These are phyloP conservation scores for Paxillus rubicundulus DNA, from an alignment of 768 basidiomycete species.

Conservation along the genomic window DNA sequence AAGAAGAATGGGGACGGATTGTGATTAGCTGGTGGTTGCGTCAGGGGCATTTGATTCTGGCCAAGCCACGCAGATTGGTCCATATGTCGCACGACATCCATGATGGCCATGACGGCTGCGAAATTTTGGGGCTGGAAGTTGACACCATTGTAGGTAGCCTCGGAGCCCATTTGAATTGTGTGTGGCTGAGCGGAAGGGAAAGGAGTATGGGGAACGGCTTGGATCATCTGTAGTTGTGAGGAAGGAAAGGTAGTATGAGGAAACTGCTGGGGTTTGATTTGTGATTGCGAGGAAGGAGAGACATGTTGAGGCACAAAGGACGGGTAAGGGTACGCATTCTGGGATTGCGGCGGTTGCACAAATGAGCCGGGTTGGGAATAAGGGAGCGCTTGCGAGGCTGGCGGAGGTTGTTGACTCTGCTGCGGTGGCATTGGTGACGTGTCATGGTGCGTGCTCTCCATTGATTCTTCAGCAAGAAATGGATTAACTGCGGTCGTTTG, in stretches of 20 bases:
- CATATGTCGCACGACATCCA: slow-evolving; percentile 31
- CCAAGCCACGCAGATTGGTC: slow-evolving; percentile 20
- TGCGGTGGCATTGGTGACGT: neutral
- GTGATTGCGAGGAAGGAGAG: slow-evolving; percentile 18
- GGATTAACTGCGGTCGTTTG: neutral
- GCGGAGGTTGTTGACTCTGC: slow-evolving; percentile 4
- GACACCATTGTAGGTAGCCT: slow-evolving; percentile 1
- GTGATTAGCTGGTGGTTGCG: slow-evolving; percentile 15
- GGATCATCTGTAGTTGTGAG: slow-evolving; percentile 15
- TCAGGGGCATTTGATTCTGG: slow-evolving; percentile 15
- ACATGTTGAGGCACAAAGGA: slow-evolving; percentile 16
- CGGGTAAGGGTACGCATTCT: slow-evolving; percentile 13
- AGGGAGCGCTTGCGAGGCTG: slow-evolving; percentile 8
- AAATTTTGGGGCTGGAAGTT: slow-evolving; percentile 20
- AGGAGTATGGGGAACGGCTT: slow-evolving; percentile 8
- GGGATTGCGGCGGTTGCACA: slow-evolving; percentile 18
- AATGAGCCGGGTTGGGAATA: slow-evolving; percentile 12
- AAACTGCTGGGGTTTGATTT: slow-evolving; percentile 12
- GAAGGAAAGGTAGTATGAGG: slow-evolving; percentile 14
- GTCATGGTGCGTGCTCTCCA: neutral
- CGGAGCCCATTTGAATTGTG: slow-evolving; percentile 13
- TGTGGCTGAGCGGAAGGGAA: slow-evolving; percentile 16
- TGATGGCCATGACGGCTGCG: slow-evolving; percentile 29
- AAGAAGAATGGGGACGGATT: neutral
- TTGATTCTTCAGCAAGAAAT: slow-evolving; percentile 5